These are phyloP conservation scores for Pythium dissimile DNA, from an alignment of 352 stramenopile species.

Conservation along the genomic window DNA sequence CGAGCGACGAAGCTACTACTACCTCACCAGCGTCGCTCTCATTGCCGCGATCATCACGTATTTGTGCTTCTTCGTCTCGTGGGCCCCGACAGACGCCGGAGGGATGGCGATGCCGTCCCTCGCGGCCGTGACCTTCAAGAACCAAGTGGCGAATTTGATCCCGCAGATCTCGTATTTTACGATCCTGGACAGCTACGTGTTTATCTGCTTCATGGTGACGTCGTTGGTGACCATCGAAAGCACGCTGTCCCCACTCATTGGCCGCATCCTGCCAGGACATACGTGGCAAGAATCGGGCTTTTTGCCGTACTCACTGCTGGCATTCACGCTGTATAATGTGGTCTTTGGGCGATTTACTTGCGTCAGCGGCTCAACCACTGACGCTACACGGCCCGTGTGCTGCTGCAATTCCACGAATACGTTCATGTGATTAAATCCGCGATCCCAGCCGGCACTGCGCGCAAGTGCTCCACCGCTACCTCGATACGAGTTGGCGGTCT, in stretches of 20 bases:
- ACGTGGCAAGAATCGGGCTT: conserved; percentile 28
- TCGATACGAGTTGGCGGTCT: conserved; percentile 19
- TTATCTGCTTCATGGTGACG: conserved; percentile 58
- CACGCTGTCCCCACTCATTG: conserved; percentile 34
- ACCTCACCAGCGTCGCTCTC: conserved; percentile 53
- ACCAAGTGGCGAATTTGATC: conserved; percentile 40
- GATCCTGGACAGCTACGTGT: conserved; percentile 55
- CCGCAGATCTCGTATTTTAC: conserved; percentile 72
- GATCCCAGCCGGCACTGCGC: not conserved
- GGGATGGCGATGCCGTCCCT: conserved; percentile 34
- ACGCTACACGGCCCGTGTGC: conserved; percentile 12
- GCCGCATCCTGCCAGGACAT: conserved; percentile 11
- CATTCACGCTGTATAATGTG: conserved; percentile 43
- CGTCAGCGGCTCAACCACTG: conserved; percentile 26
- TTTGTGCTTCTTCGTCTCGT: conserved; percentile 34
- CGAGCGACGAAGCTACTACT: conserved; percentile 43
- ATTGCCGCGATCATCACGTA: conserved; percentile 48
- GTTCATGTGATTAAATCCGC: conserved; percentile 18
- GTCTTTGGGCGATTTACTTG: conserved; percentile 28
- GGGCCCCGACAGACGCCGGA: not conserved
- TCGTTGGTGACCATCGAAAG: conserved; percentile 57
- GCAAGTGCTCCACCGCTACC: not conserved
- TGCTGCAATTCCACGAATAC: conserved; percentile 36
- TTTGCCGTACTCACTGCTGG: conserved; percentile 28
- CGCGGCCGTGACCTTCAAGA: conserved; percentile 65